phyloP scores from a whole-genome alignment of 176 grass and related monocot genomes.

The Rhynchospora pubera region DNA sequence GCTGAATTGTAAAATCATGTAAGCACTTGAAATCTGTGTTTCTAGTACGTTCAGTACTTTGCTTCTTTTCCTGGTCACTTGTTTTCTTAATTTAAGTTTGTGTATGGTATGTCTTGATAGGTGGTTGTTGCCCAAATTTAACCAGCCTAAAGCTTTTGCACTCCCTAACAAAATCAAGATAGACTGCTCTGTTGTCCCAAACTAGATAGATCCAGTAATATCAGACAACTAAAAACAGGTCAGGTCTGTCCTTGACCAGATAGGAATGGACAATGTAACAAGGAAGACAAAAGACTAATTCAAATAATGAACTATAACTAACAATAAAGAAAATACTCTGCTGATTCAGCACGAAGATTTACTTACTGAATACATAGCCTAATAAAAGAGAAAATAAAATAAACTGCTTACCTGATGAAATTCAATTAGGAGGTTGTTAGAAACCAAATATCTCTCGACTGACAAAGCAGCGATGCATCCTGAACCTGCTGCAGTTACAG shows the following conservation, averaged over 20 bases:
- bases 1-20: neutral
- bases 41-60: neutral
- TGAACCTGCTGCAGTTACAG: slow-evolving; percentile 92
- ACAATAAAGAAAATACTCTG: slow-evolving; percentile 34
- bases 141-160: neutral
- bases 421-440: slow-evolving; percentile 83
- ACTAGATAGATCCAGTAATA: neutral
- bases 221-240: neutral
- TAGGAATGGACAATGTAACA: neutral
- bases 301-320: neutral
- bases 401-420: slow-evolving; percentile 80
- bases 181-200: neutral
- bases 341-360: slow-evolving; percentile 23
- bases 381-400: slow-evolving; percentile 9
- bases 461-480: slow-evolving; percentile 94
- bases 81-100: neutral
- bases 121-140: neutral
- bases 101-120: neutral
- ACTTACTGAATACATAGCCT: neutral
- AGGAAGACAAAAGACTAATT: neutral
- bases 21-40: neutral
- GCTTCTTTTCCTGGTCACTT: neutral
- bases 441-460: slow-evolving; percentile 94
- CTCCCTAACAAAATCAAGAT: neutral
- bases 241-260: neutral